Evolutionary conservation across 176 grass and related monocot genomes (phyloP), one percentile per base, ranked within the genome.

Genomic region (Aegilops longissima): DNA sequence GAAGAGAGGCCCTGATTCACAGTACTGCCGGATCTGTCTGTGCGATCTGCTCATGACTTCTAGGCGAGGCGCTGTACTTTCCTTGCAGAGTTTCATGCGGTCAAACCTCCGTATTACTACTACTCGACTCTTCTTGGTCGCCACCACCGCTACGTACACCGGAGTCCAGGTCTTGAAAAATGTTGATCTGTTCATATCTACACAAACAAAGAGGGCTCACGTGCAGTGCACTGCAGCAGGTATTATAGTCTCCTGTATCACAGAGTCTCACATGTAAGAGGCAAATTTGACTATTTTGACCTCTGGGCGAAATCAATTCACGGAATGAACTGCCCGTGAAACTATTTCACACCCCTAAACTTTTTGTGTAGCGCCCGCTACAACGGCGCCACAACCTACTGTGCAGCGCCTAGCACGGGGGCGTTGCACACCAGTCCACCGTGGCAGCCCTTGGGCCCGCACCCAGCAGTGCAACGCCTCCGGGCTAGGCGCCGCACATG

Each of bases 1-100:
- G 67, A 75, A 29, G 80, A 68, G n/a, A 61, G 66, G 80, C 79
- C 45, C 51, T 49, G 78, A 77, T 90, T 87, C 85, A 61, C 76
- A 87, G 20, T 39, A 80, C 61, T 62, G 59, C 66, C 35, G 29
- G 52, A 24, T 42, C 5, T 83, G 34, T 6, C 63, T 56, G 38
- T 66, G 87, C 52, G 42, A n/a, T 6, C 67, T 12, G 17, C 80
- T 64, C 66, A 54, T 75, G 47, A 67, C 33, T 80, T 79, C 30
- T 85, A 89, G 69, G 77, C 25, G 81, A 81, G 69, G 77, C 14
- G 81, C 6, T 80, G 85, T 87, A 83, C 85, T 73, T 85, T 80
- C 38, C 66, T 80, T 87, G 62, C 69, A 76, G 61, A 79, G n/a
- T 84, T 87, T 84, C 81, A 61, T 91, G 81, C 81, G 80, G 85